A percentile compares a stretch with the other conserved stretches of the same genome.
Conservation (phyloP, 495 filamentous ascomycete genomes). For the Bacidia rubella region DNA sequence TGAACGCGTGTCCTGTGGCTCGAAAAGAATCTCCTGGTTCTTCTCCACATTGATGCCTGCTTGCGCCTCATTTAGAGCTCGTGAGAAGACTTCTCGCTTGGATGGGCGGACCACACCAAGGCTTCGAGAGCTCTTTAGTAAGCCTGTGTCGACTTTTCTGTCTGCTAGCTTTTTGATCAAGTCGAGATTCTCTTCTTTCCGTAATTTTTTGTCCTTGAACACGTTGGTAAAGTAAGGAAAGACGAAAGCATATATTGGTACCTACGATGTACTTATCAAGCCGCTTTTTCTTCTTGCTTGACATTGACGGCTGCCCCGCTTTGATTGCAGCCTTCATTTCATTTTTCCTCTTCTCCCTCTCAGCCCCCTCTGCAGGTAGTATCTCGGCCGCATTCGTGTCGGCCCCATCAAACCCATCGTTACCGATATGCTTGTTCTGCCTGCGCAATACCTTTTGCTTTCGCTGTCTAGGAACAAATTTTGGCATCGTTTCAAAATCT, state of each 20-base stretch:
- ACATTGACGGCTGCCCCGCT: conserved; percentile 54
- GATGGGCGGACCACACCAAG: conserved; percentile 54
- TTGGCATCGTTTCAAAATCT: conserved; percentile 39
- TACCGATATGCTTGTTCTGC: conserved; percentile 30
- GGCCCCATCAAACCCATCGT: conserved; percentile 22
- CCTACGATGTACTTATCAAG: conserved; percentile 88
- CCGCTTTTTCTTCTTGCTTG: conserved; percentile 83
- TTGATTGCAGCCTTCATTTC: conserved; percentile 52
- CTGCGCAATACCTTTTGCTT: conserved; percentile 60
- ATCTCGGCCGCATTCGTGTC: conserved; percentile 66
- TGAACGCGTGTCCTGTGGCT: too few relatives aligned
- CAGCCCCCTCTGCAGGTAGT: conserved; percentile 47
- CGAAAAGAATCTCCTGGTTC: conserved; percentile 11
- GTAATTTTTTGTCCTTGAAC: conserved; percentile 68
- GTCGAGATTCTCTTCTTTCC: conserved; percentile 82
- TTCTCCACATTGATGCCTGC: conserved; percentile 42
- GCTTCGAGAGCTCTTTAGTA: conserved; percentile 60
- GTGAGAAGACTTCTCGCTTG: conserved; percentile 50
- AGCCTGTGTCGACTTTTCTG: conserved; percentile 66
- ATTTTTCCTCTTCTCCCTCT: conserved; percentile 55
- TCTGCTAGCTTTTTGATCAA: conserved; percentile 69
- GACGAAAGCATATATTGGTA: conserved; percentile 2
- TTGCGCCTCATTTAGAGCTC: conserved; percentile 42
- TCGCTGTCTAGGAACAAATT: conserved; percentile 65
- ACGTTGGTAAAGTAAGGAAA: not conserved